Base-by-base conservation (phyloP, 148 eudicot species). In the Mesembryanthemum crystallinum region DNA sequence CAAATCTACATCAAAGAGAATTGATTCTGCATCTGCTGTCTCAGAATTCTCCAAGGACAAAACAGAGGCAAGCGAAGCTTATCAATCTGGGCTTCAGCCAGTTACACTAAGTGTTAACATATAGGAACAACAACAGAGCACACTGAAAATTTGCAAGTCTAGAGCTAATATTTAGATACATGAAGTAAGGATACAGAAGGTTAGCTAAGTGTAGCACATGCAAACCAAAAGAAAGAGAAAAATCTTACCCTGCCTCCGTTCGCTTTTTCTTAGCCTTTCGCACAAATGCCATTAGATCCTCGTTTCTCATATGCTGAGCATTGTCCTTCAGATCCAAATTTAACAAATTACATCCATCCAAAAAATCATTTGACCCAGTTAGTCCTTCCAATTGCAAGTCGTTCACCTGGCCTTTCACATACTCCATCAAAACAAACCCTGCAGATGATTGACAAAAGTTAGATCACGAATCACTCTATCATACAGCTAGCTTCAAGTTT, bases 391-490 rank as follows among this genome's bases (percentile, higher is more conserved):
- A 69, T 61, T 83, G 76, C 55, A 35, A 65, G 61, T 81, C 85
- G 72, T 79, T 77, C 29, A 84, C 65, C 59, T 81, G 67, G 43
- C 77, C 87, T 82, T 82, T 86, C 28, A 78, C 77, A 78, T 78
- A 60, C 35, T 85, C 85, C 88, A 88, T 80, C 69, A 86, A 65
- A 70, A 80, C 69, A 72, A 70, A 86, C 33, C 87, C 92, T 88
- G 83, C 33, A 73, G 11, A 64, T 75, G 33, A 37, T 55, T 9
- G 14, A 7, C 21, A 18, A 49, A 27, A 32, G 64, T 23, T 59
- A 14, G 39, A 33, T 3, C 10, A 39, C 57, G 32, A 45, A 70
- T 23, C 49, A 61, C 3, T 23, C 20, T 0, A 28, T 5, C 52
- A 58, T 32, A 52, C 3, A 11, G 52, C 47, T 11, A 32, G 63